Conservation (phyloP, 1,139 yeast genomes). For the Taphrina sp. region DNA sequence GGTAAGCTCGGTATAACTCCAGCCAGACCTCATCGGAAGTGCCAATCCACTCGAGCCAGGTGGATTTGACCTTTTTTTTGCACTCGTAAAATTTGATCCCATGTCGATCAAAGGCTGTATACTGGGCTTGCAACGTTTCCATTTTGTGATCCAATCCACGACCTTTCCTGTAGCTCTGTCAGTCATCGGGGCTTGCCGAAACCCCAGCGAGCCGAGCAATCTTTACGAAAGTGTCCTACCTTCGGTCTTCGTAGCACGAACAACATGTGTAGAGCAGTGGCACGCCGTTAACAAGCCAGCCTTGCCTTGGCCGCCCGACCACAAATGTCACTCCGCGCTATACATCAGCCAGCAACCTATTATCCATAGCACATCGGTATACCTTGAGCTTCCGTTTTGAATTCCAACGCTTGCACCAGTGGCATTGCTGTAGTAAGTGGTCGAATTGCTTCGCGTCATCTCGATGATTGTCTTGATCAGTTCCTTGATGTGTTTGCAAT, state of each 20-base stretch:
- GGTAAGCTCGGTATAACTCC: slow-evolving; percentile 22
- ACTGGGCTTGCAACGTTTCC: slow-evolving; percentile 27
- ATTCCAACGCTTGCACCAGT: slow-evolving; percentile 9
- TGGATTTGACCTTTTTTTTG: slow-evolving; percentile 14
- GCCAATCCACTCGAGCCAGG: slow-evolving; percentile 18
- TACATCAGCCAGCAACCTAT: no score
- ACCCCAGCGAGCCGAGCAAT: background rate
- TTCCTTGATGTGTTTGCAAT: no score
- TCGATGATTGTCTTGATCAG: no score
- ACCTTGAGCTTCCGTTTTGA: slow-evolving; percentile 14
- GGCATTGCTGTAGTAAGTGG: no score
- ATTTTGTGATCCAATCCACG: slow-evolving; percentile 28
- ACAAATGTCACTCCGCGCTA: slow-evolving; percentile 29
- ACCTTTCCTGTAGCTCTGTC: slow-evolving; percentile 6
- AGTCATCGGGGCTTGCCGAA: no score
- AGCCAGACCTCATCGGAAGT: slow-evolving; percentile 21
- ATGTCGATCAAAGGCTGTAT: slow-evolving; percentile 19
- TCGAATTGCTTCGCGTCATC: no score
- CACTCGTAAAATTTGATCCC: slow-evolving; percentile 24
- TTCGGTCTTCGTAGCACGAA: slow-evolving; percentile 29
- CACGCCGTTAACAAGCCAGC: slow-evolving; percentile 19
- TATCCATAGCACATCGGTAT: no score
- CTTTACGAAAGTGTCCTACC: background rate
- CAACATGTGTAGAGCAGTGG: slow-evolving; percentile 28
- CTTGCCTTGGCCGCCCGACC: slow-evolving; percentile 27